A percentile compares a stretch with the other conserved stretches of the same genome.
Conservation (phyloP, 306 rosid species). For the Glycine tomentella region DNA sequence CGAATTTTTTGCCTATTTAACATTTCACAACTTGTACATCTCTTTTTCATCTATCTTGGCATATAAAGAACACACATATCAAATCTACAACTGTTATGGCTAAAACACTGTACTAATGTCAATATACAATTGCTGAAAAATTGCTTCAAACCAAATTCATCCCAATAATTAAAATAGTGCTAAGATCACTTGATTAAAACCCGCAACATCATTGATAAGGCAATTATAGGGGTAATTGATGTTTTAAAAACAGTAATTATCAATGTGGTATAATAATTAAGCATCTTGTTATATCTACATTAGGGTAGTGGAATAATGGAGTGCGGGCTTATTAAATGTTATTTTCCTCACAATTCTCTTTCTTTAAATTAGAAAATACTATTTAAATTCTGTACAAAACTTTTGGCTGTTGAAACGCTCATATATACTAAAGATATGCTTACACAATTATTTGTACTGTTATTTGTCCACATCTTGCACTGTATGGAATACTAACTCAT, state of each 20-base stretch:
- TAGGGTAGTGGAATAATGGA: not conserved
- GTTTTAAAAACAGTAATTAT: not conserved
- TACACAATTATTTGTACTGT: constrained; percentile 18
- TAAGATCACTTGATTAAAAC: not conserved
- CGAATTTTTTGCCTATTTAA: not conserved
- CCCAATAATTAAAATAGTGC: not conserved
- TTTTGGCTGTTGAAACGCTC: not conserved
- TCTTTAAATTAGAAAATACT: constrained; percentile 24
- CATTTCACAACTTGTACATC: not conserved
- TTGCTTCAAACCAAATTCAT: not conserved
- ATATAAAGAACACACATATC: not conserved
- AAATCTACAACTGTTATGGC: not conserved
- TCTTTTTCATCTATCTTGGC: not conserved
- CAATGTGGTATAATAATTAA: not conserved
- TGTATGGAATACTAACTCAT: constrained; percentile 30
- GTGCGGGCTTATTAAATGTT: not conserved
- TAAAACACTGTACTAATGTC: not conserved
- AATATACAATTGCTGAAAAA: not conserved
- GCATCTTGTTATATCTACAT: constrained; percentile 1
- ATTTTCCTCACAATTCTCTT: not conserved
- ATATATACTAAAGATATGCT: not conserved
- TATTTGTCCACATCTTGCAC: not conserved
- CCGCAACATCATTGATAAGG: not conserved
- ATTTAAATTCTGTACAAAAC: constrained; percentile 1
- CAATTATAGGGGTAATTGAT: too few species aligned